A percentile compares a stretch with the other conserved stretches of the same genome.
These are phyloP conservation scores for Dorcoceras hygrometricum DNA, from an alignment of 257 asterid genomes.

Conservation along the genomic window DNA sequence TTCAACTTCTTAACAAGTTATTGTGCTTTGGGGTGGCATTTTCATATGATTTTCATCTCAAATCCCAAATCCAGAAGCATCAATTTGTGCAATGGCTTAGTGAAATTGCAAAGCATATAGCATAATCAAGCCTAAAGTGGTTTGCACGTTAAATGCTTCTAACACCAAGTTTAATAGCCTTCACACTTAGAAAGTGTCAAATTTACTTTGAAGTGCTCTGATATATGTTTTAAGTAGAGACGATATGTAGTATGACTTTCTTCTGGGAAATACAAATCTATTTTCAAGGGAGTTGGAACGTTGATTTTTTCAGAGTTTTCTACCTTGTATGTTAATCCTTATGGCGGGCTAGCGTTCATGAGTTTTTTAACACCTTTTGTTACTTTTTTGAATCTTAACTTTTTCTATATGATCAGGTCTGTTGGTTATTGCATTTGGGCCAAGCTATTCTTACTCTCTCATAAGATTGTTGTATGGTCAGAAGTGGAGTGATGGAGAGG, in stretches of 20 bases:
- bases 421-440: slow-evolving; percentile 85
- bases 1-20: neutral
- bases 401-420: slow-evolving; percentile 51
- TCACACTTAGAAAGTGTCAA: neutral
- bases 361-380: neutral
- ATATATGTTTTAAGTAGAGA: neutral
- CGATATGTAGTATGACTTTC: neutral
- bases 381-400: slow-evolving; percentile 17
- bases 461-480: slow-evolving; percentile 78
- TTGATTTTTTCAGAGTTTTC: slow-evolving; percentile 3
- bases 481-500: slow-evolving; percentile 99
- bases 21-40: neutral
- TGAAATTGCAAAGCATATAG: too few relatives aligned
- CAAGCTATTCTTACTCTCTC: slow-evolving; percentile 93
- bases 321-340: slow-evolving; percentile 1
- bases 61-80: neutral
- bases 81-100: neutral
- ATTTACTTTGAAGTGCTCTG: neutral
- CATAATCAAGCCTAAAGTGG: neutral
- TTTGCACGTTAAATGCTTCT: neutral
- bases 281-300: neutral
- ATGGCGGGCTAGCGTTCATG: slow-evolving; percentile 1
- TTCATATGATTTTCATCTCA: neutral
- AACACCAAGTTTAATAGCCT: neutral
- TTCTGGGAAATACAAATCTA: slow-evolving; percentile 7